Conservation (phyloP, 148 eudicot species). For the Oxyria digyna region DNA sequence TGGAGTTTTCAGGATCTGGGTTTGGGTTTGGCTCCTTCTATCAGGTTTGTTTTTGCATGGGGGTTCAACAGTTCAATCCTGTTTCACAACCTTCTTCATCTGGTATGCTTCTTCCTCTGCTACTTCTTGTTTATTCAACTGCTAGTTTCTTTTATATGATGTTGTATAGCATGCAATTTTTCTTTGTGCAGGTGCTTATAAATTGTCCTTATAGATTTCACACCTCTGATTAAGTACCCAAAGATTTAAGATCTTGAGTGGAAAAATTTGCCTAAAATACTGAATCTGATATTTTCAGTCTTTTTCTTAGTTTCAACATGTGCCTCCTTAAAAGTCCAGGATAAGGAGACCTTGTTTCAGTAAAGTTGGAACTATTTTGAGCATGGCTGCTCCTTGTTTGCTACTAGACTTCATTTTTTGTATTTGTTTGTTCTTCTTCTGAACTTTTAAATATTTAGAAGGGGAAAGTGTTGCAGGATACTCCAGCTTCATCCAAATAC, state of each 20-base stretch:
- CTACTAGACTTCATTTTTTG: neutral
- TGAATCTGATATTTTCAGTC: neutral
- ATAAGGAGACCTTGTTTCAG: neutral
- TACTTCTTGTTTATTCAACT: neutral
- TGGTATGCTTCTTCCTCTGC: constrained; percentile 1
- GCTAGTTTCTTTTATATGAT: neutral
- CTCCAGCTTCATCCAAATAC: too few species aligned
- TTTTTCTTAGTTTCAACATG: neutral
- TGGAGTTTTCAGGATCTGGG: constrained; percentile 10
- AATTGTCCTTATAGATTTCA: neutral
- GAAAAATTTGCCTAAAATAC: neutral
- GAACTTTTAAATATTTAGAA: too few species aligned
- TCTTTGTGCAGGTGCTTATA: too few species aligned
- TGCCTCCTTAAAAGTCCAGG: neutral
- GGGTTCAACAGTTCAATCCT: neutral
- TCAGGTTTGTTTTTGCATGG: neutral
- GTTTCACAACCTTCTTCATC: neutral
- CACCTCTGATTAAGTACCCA: too few species aligned
- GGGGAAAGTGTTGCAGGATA: too few species aligned
- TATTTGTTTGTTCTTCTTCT: too few species aligned
- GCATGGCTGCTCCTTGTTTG: neutral
- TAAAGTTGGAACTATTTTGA: neutral
- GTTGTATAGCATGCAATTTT: too few species aligned
- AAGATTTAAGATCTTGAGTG: neutral
- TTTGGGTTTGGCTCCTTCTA: constrained; percentile 15